Percentiles rank a stretch among this genome's conserved stretches.
Conservation (phyloP, 495 filamentous ascomycete genomes). For the Neohortaea acidophila region DNA sequence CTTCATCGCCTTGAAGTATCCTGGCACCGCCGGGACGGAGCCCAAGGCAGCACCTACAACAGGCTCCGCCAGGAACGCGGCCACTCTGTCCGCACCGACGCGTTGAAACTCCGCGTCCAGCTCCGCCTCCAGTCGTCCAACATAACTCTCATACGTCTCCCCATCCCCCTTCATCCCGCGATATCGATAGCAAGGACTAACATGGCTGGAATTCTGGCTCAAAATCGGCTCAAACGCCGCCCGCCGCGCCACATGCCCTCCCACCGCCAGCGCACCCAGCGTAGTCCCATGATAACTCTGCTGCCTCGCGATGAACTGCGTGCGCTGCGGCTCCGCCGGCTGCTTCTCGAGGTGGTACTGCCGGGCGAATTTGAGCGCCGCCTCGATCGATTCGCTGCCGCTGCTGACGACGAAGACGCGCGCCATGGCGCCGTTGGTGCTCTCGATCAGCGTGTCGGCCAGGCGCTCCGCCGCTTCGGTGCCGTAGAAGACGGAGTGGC, state of each 20-base stretch:
- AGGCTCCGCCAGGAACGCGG: conserved; percentile 64
- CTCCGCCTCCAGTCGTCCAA: conserved; percentile 46
- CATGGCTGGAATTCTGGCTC: conserved; percentile 37
- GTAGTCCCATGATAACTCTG: conserved; percentile 68
- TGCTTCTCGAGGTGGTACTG: conserved; percentile 48
- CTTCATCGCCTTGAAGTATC: conserved; percentile 28
- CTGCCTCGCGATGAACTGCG: conserved; percentile 46
- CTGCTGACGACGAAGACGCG: conserved; percentile 38
- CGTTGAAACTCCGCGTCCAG: conserved; percentile 60
- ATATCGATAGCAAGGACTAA: conserved; percentile 59
- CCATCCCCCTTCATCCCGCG: conserved; percentile 24
- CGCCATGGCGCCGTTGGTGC: conserved; percentile 22
- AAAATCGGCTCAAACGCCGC: conserved; percentile 54
- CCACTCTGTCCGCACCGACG: conserved; percentile 55
- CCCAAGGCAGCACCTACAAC: conserved; percentile 40
- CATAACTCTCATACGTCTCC: conserved; percentile 30
- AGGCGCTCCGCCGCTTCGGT: conserved; percentile 28
- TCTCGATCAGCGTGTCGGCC: conserved; percentile 12
- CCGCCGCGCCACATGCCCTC: conserved; percentile 47
- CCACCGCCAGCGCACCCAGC: conserved; percentile 46
- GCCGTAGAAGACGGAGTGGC: conserved; percentile 38
- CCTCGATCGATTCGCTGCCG: conserved; percentile 52
- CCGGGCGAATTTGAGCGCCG: conserved; percentile 48
- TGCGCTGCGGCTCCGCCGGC: conserved; percentile 35
- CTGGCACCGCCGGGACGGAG: conserved; percentile 28